Evolutionary conservation across 2,329 filamentous ascomycete genomes (phyloP), one percentile per base, ranked within the genome.

Genomic region (Phyllosticta citribraziliensis): DNA sequence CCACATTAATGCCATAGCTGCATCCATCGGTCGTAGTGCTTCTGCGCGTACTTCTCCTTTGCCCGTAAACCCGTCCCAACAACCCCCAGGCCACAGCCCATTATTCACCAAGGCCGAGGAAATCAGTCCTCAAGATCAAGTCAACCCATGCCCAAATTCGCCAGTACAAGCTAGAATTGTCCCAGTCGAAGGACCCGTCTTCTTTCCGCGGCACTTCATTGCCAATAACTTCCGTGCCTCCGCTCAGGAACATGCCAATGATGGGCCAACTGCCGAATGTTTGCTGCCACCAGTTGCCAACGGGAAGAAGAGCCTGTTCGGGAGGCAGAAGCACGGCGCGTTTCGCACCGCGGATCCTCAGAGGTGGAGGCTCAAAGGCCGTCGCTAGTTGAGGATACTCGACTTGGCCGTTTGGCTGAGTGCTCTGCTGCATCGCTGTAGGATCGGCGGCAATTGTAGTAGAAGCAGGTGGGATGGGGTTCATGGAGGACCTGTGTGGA

Each of bases 121-220:
- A 79, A 66, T 86, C 83, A 1, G 82, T 84, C 1, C 82, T 82
- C n/a, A 84, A 68, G 54, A 79, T 70, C 20, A 68, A 70, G 67
- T 87, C 84, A 17, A 86, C 67, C 71, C 75, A 79, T 63, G 80
- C 81, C 78, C 82, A 86, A 62, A 84, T 75, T 24, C 77, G 73
- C 84, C 84, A 87, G 66, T 86, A 87, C 60, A 80, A 67, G 64
- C 80, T 82, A 6, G 83, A 84, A 54, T 76, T 78, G 52, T 83
- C 83, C 79, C 86, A 88, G 73, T 97, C 92, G 67, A 96, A 92
- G 52, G 84, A 85, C 62, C 89, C 89, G 52, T 82, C 79, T 58
- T 91, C 88, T 58, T 81, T 87, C 52, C 87, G 80, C 8, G 89
- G 89, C 50, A 93, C 84, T 70, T 88, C 82, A 69, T 85, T 85